Evolutionary conservation across 2,329 filamentous ascomycete species (phyloP).

Genomic region (Scortechinia acanthostroma): DNA sequence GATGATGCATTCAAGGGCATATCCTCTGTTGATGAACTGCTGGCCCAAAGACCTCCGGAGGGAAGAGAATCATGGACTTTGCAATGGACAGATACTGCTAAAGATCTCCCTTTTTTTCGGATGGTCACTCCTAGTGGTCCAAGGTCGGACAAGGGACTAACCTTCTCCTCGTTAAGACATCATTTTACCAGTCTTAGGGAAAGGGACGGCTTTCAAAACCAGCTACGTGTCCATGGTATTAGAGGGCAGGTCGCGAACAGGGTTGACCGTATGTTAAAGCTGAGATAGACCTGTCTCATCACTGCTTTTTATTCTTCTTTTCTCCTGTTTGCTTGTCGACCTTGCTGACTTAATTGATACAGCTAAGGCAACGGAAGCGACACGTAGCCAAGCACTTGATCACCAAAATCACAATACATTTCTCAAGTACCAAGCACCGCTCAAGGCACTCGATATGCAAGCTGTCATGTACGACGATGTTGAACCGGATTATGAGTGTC

Average conservation of each 20-base stretch:
- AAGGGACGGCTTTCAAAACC: not conserved
- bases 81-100: not conserved
- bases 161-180: not conserved
- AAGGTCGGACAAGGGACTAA: not conserved
- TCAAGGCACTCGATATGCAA: constrained; percentile 5
- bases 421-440: constrained; percentile 6
- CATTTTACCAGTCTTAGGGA: not conserved
- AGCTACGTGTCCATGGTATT: not conserved
- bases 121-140: not conserved
- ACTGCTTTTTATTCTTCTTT: no score
- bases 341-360: no score
- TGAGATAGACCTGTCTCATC: no score
- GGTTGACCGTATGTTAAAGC: not conserved
- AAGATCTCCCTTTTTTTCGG: not conserved
- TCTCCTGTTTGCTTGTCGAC: no score
- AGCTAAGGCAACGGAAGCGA: constrained; percentile 3
- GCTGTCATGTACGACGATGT: constrained; percentile 4
- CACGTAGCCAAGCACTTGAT: constrained; percentile 4
- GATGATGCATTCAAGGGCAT: not conserved
- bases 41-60: not conserved
- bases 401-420: constrained; percentile 6
- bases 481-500: constrained; percentile 4
- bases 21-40: not conserved
- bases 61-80: not conserved
- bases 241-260: not conserved